Evolutionary conservation across 257 asterid genomes (phyloP).

Genomic region (Anisodus tanguticus): DNA sequence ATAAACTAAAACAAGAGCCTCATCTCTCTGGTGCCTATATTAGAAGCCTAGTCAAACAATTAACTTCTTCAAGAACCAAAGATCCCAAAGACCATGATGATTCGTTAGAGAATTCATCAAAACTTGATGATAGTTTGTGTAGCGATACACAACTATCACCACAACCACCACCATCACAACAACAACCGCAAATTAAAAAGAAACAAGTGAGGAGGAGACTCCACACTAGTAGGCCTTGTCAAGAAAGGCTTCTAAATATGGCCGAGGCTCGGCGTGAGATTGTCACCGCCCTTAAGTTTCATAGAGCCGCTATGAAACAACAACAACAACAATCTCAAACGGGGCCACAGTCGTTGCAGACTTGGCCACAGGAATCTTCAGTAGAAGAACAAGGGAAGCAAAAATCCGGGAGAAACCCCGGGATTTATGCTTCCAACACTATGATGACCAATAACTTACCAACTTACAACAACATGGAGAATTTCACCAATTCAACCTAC

Average conservation of each 20-base stretch:
- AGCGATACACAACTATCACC: slow-evolving; percentile 39
- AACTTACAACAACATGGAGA: slow-evolving; percentile 43
- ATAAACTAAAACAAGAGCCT: slow-evolving; percentile 60
- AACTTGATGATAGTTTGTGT: slow-evolving; percentile 37
- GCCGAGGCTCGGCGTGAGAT: slow-evolving; percentile 98
- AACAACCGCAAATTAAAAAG: slow-evolving; percentile 57
- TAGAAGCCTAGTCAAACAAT: slow-evolving; percentile 83
- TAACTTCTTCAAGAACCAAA: slow-evolving; percentile 81
- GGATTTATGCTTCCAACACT: slow-evolving; percentile 63
- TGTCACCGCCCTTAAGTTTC: slow-evolving; percentile 93
- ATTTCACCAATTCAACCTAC: slow-evolving; percentile 48
- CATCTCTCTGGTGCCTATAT: slow-evolving; percentile 92
- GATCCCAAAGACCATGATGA: slow-evolving; percentile 51
- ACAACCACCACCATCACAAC: slow-evolving; percentile 37
- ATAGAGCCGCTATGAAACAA: slow-evolving; percentile 85
- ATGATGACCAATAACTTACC: slow-evolving; percentile 40
- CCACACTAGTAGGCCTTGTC: slow-evolving; percentile 93
- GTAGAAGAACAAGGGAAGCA: slow-evolving; percentile 56
- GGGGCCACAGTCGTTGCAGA: slow-evolving; percentile 46
- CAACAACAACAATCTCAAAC: slow-evolving; percentile 38
- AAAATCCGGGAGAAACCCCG: slow-evolving; percentile 69
- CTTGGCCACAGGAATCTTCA: slow-evolving; percentile 44
- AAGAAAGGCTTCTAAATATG: slow-evolving; percentile 93
- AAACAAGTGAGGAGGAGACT: slow-evolving; percentile 87
- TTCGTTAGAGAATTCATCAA: slow-evolving; percentile 48